Conservation (phyloP, 2,329 filamentous ascomycete genomes). For the Fusarium devonianum region DNA sequence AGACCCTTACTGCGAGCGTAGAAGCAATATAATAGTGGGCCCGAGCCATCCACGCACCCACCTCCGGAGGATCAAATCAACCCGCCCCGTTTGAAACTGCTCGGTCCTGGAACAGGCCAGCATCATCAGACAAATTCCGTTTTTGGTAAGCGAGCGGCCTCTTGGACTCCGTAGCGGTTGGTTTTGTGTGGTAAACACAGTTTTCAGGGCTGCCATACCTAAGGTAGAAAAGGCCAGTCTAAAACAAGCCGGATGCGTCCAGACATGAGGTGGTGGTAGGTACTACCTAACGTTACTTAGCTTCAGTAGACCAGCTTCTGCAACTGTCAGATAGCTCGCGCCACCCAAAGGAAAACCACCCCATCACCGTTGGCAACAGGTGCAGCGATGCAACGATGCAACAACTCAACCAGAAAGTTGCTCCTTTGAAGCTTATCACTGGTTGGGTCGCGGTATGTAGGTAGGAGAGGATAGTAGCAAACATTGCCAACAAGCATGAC, state of each 20-base stretch:
- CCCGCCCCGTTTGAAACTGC: slow-evolving; percentile 21
- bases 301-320: too few species aligned
- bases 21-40: too few species aligned
- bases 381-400: slow-evolving; percentile 12
- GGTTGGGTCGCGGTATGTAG: too few species aligned
- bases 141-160: slow-evolving; percentile 8
- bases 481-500: slow-evolving; percentile 12
- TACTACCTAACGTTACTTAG: too few species aligned
- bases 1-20: too few species aligned
- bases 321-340: slow-evolving; percentile 26
- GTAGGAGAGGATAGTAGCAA: too few species aligned
- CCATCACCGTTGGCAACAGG: slow-evolving; percentile 28
- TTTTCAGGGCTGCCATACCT: too few species aligned
- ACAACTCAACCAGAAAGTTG: neutral
- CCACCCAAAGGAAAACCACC: slow-evolving; percentile 16
- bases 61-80: neutral
- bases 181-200: neutral
- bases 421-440: too few species aligned
- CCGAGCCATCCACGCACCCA: too few species aligned
- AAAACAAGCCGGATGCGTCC: slow-evolving; percentile 6
- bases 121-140: slow-evolving; percentile 2
- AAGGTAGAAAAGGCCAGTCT: slow-evolving; percentile 2
- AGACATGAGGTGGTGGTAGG: slow-evolving; percentile 10
- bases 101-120: slow-evolving; percentile 7
- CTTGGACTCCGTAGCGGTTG: neutral